Evolutionary conservation across 768 basidiomycete genomes (phyloP).

Genomic region (Pisolithus marmoratus): DNA sequence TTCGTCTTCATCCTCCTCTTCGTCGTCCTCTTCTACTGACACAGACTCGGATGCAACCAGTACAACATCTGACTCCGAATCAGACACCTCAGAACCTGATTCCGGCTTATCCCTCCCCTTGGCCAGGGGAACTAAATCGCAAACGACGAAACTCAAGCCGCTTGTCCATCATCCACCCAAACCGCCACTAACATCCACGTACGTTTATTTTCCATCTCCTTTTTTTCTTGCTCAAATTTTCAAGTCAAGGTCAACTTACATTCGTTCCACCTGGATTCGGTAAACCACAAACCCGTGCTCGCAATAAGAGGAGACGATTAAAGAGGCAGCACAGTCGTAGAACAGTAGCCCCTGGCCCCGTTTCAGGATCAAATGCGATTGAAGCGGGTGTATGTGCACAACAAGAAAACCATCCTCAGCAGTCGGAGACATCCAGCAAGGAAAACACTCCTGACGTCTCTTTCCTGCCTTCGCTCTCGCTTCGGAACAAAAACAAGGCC

Average conservation of each 20-base stretch:
- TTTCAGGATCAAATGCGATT: constrained; percentile 39
- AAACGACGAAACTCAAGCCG: neutral
- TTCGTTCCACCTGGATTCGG: constrained; percentile 55
- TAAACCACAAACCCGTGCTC: constrained; percentile 48
- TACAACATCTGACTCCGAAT: constrained; percentile 10
- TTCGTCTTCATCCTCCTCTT: constrained; percentile 7
- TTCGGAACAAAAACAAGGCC: constrained; percentile 73
- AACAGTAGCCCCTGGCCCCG: constrained; percentile 16
- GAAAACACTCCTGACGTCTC: neutral
- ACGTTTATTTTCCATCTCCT: neutral
- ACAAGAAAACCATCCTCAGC: too few relatives aligned
- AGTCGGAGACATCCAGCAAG: constrained; percentile 1
- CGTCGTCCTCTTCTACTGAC: constrained; percentile 10
- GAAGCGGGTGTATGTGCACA: neutral
- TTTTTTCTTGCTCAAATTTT: neutral
- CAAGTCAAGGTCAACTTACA: neutral
- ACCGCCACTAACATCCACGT: neutral
- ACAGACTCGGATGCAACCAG: constrained; percentile 5
- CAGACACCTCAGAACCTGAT: constrained; percentile 23
- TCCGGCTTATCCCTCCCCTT: constrained; percentile 10
- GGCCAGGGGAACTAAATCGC: neutral
- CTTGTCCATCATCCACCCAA: neutral
- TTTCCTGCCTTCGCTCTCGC: constrained; percentile 38
- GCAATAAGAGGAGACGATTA: constrained; percentile 52
- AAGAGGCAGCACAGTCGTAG: constrained; percentile 34